phyloP scores from a whole-genome alignment of 208 protist genomes.

The Leishmania tropica region DNA sequence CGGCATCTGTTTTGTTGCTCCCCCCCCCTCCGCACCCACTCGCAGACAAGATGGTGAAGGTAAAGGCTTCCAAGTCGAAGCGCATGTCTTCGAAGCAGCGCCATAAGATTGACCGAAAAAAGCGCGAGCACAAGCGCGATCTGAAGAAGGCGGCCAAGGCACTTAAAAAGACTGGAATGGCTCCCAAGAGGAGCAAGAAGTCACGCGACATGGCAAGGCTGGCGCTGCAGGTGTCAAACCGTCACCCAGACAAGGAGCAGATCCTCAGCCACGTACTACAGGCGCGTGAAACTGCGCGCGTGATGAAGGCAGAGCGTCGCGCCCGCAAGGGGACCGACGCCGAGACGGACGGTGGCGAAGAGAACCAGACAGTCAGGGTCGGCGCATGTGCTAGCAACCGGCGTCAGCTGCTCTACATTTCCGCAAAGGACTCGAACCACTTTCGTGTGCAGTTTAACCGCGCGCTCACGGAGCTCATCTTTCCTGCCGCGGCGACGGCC shows the following conservation, averaged over 20 bases:
- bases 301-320: conserved; percentile 47
- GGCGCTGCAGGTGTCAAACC: conserved; percentile 83
- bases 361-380: conserved; percentile 1
- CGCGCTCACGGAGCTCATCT: conserved; percentile 70
- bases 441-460: conserved; percentile 80
- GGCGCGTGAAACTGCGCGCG: conserved; percentile 67
- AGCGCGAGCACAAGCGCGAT: conserved; percentile 88
- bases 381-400: conserved; percentile 38
- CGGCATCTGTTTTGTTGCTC: not conserved
- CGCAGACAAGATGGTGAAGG: conserved; percentile 63
- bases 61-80: conserved; percentile 77
- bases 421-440: conserved; percentile 58
- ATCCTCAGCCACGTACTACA: conserved; percentile 78
- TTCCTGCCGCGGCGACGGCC: conserved; percentile 28
- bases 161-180: conserved; percentile 72
- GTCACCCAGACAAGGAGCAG: conserved; percentile 85
- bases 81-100: conserved; percentile 83
- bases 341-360: conserved; percentile 14
- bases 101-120: conserved; percentile 91
- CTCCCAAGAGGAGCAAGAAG: conserved; percentile 77
- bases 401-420: conserved; percentile 69
- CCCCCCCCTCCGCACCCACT: not conserved
- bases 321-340: conserved; percentile 22
- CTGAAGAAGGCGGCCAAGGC: conserved; percentile 86
- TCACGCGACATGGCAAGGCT: conserved; percentile 74